These are phyloP conservation scores for Cynanchum wilfordii DNA, from an alignment of 257 asterid genomes.

Conservation along the genomic window DNA sequence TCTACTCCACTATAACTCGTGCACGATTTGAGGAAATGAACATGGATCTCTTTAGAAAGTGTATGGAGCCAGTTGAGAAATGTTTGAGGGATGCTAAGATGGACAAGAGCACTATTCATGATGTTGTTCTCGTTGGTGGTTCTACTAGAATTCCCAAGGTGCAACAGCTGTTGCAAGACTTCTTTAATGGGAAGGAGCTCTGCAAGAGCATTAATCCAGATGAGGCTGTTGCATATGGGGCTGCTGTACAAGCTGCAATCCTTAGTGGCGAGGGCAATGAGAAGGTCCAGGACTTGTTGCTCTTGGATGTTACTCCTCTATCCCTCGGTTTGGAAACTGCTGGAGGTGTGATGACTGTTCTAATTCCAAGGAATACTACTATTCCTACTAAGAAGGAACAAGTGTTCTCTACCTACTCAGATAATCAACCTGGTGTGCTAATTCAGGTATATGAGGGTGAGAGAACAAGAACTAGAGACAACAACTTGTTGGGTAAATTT, in stretches of 20 bases:
- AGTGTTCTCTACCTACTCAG: conserved; percentile 42
- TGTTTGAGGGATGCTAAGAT: conserved; percentile 85
- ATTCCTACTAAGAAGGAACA: conserved; percentile 35
- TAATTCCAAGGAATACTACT: conserved; percentile 33
- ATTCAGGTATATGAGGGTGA: conserved; percentile 36
- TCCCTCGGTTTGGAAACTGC: conserved; percentile 38
- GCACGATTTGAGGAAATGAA: conserved; percentile 76
- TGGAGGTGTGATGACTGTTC: conserved; percentile 32
- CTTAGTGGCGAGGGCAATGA: conserved; percentile 38
- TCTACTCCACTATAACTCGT: conserved; percentile 71
- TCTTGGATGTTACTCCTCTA: conserved; percentile 28
- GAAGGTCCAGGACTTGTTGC: conserved; percentile 32
- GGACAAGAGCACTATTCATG: conserved; percentile 74
- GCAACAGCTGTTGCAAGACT: conserved; percentile 29
- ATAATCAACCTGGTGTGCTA: conserved; percentile 37
- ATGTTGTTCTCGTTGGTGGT: conserved; percentile 49
- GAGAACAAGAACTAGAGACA: conserved; percentile 34
- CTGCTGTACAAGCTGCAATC: conserved; percentile 37
- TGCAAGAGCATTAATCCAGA: conserved; percentile 43
- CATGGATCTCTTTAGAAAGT: conserved; percentile 76
- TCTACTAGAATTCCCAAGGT: conserved; percentile 37
- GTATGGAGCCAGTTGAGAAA: conserved; percentile 91
- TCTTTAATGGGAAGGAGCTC: conserved; percentile 35
- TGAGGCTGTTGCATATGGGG: conserved; percentile 37
- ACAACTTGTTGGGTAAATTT: conserved; percentile 32